phyloP scores from a whole-genome alignment of 352 stramenopile genomes.

The Globisporangium paddicum region DNA sequence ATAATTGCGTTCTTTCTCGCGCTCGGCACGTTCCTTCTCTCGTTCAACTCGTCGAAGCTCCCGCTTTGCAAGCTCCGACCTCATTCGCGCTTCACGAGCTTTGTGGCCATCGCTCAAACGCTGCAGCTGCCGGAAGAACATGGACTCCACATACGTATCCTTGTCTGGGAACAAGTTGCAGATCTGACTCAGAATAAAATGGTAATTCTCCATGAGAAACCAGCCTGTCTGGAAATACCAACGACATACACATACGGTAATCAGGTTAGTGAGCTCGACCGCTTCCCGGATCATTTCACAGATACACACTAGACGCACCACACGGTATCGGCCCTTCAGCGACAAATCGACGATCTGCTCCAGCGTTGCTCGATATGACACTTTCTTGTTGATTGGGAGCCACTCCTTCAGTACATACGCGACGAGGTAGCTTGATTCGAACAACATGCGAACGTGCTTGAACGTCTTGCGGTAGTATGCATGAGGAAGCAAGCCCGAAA shows the following conservation, averaged over 20 bases:
- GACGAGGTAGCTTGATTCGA: conserved; percentile 82
- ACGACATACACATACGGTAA: conserved; percentile 12
- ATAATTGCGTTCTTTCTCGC: conserved; percentile 53
- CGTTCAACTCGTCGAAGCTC: conserved; percentile 55
- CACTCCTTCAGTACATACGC: conserved; percentile 83
- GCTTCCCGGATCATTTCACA: background rate
- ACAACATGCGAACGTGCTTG: conserved; percentile 67
- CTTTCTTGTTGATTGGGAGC: conserved; percentile 84
- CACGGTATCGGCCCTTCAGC: conserved; percentile 61
- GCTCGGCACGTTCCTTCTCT: conserved; percentile 50
- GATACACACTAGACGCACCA: conserved; percentile 33
- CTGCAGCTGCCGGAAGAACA: conserved; percentile 85
- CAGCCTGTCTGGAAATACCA: conserved; percentile 48
- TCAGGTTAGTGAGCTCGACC: background rate
- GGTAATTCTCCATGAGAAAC: conserved; percentile 83
- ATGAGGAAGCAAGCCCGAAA: conserved; percentile 73
- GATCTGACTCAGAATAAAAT: conserved; percentile 79
- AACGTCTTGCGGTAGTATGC: conserved; percentile 67
- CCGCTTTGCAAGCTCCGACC: conserved; percentile 53
- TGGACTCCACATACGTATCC: conserved; percentile 70
- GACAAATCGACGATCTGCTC: conserved; percentile 81
- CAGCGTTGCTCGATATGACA: conserved; percentile 78
- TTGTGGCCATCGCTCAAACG: conserved; percentile 63
- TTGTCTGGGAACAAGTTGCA: conserved; percentile 72
- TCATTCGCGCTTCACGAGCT: conserved; percentile 44